Evolutionary conservation across 495 filamentous ascomycete species (phyloP).

Genomic region (Polyplosphaeria fusca): DNA sequence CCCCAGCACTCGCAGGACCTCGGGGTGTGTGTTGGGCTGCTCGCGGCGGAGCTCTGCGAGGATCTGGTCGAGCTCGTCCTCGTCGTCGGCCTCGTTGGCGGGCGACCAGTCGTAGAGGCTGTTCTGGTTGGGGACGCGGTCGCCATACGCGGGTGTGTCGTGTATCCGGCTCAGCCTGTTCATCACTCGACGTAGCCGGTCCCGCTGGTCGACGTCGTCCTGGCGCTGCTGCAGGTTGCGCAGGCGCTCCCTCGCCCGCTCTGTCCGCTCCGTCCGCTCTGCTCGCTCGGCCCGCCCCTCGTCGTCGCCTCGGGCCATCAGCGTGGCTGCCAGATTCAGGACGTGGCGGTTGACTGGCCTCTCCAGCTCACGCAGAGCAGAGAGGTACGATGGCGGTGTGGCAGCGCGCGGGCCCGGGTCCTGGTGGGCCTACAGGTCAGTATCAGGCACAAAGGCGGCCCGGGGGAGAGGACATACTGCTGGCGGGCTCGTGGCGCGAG

Average conservation of each 20-base stretch:
- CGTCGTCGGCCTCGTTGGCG: slow-evolving; percentile 51
- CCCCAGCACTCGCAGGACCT: slow-evolving; percentile 38
- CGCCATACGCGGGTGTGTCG: slow-evolving; percentile 47
- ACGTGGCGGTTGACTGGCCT: slow-evolving; percentile 41
- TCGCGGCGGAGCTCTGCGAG: slow-evolving; percentile 39
- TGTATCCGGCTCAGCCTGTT: slow-evolving; percentile 35
- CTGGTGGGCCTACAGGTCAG: slow-evolving; percentile 6
- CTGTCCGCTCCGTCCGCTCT: slow-evolving; percentile 35
- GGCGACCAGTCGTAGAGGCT: slow-evolving; percentile 61
- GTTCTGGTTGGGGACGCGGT: slow-evolving; percentile 49
- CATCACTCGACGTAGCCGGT: slow-evolving; percentile 39
- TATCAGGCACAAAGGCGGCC: not conserved
- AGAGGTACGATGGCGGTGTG: slow-evolving; percentile 39
- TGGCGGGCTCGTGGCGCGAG: slow-evolving; percentile 24
- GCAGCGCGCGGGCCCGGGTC: slow-evolving; percentile 23
- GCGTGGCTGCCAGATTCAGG: slow-evolving; percentile 48
- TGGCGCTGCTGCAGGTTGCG: slow-evolving; percentile 14
- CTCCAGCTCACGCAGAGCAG: slow-evolving; percentile 40
- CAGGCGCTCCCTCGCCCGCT: slow-evolving; percentile 30
- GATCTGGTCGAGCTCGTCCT: slow-evolving; percentile 43
- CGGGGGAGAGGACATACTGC: slow-evolving; percentile 1
- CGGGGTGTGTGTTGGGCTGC: slow-evolving; percentile 41
- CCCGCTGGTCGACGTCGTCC: slow-evolving; percentile 21
- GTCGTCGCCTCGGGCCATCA: slow-evolving; percentile 49
- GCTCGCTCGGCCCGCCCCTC: slow-evolving; percentile 48